Percentiles rank a stretch among this genome's conserved stretches.
phyloP scores from a whole-genome alignment of 2,329 filamentous ascomycete genomes.

The Cladophialophora exuberans region DNA sequence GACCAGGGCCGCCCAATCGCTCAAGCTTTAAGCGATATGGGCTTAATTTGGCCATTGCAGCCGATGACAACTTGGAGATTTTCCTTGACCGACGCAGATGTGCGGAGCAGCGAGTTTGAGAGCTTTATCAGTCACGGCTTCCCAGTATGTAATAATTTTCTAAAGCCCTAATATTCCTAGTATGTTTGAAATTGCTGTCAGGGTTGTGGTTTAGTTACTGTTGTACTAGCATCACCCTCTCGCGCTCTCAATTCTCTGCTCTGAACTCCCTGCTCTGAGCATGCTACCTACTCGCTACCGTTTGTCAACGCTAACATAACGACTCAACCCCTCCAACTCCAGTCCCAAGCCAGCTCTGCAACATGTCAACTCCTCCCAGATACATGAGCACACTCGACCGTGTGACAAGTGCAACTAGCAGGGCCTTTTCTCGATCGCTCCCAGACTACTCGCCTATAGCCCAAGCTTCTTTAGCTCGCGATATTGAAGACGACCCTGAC shows the following conservation, averaged over 20 bases:
- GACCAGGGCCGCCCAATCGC: neutral
- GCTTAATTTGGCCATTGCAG: conserved; percentile 11
- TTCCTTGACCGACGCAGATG: conserved; percentile 2
- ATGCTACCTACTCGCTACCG: no score
- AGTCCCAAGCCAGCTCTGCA: conserved; percentile 3
- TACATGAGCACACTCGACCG: conserved; percentile 22
- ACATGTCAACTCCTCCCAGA: conserved; percentile 25
- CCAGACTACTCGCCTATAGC: conserved; percentile 66
- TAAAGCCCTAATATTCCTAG: neutral
- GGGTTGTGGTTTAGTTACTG: no score
- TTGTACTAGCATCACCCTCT: no score
- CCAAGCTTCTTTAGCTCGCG: conserved; percentile 66
- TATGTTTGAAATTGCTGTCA: no score
- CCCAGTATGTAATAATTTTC: neutral
- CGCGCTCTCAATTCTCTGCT: no score
- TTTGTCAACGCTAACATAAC: conserved; percentile 8
- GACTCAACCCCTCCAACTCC: conserved; percentile 1
- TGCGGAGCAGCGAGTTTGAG: neutral
- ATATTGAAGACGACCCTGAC: conserved; percentile 67
- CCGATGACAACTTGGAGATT: conserved; percentile 5
- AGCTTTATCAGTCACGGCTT: conserved; percentile 15
- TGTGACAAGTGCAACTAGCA: conserved; percentile 26
- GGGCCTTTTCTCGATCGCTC: conserved; percentile 48
- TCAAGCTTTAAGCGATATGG: conserved; percentile 1
- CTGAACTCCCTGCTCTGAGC: no score